Base-by-base conservation (phyloP, 306 rosid genomes). In the Aeschynomene evenia region DNA sequence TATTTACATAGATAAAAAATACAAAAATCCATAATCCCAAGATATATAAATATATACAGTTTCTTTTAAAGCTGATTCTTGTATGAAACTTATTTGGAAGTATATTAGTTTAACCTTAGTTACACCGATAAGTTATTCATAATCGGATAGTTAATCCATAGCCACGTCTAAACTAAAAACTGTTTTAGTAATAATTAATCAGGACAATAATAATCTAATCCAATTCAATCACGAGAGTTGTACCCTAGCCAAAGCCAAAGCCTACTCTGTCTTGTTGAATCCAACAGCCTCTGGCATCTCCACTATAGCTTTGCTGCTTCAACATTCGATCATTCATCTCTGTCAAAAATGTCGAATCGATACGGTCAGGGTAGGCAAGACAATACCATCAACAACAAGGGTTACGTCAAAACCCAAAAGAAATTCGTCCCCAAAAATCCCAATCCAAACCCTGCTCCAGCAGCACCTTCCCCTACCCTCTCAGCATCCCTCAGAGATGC, bases 401-500 rank as follows among this genome's bases (percentile, higher is more conserved):
- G 86, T 77, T 80, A 75, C 77, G 16, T 34, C 62, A 94, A 84
- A 61, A 34, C 80, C 31, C 86, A 85, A 11, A 83, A 69, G 82
- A 79, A 84, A 59, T 95, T 83, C 61, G 79, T 85, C 62, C 89
- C 97, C 62, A 91, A 79, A 74, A 91, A 72, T 59, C 71, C 69
- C n/a, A 79, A 66, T 71, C 72, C 81, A 39, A 54, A 40, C 29
- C 26, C 9, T 13, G 9, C 60, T 22, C 5, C 48, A 12, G 15
- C 29, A 5, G 13, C 24, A 18, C 55, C 83, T 1, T 34, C 43
- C 60, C 85, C 90, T 15, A 82, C 88, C 28, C 85, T 95, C 42
- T 91, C 99, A 50, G 42, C 75, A 61, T 87, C 97, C 29, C 87
- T 91, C 49, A 75, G 95, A 56, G 91, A 94, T 28, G 64, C 81